Percentiles rank a stretch among this genome's conserved stretches.
Evolutionary conservation across 495 filamentous ascomycete species (phyloP).

Genomic region (Filosporella fistucella): DNA sequence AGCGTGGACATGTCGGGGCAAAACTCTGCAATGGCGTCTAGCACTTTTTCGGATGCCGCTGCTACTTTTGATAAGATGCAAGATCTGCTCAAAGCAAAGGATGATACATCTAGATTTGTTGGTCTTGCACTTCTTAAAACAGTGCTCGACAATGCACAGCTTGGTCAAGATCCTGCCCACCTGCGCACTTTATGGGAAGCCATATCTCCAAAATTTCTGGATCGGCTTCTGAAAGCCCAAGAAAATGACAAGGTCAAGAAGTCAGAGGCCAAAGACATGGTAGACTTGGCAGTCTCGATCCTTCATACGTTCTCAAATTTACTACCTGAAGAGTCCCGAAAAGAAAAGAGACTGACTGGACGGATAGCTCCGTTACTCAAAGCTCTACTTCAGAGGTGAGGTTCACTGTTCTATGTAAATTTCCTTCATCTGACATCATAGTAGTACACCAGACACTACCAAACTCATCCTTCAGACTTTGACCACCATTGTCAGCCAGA

Average conservation of each 20-base stretch:
- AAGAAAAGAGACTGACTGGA: slow-evolving; percentile 37
- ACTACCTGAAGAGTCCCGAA: slow-evolving; percentile 37
- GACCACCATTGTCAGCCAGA: slow-evolving; percentile 39
- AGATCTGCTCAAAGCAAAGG: slow-evolving; percentile 45
- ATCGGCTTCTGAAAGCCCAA: slow-evolving; percentile 50
- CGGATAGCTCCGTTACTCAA: slow-evolving; percentile 46
- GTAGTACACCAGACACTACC: slow-evolving; percentile 45
- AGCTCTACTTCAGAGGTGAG: slow-evolving; percentile 47
- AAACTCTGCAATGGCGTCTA: not conserved
- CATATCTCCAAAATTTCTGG: slow-evolving; percentile 53
- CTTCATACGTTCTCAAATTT: slow-evolving; percentile 53
- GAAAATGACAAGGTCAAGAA: slow-evolving; percentile 31
- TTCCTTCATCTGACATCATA: slow-evolving; percentile 18
- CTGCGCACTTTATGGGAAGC: slow-evolving; percentile 41
- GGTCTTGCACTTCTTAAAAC: slow-evolving; percentile 60
- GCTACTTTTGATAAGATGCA: slow-evolving; percentile 30
- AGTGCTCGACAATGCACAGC: slow-evolving; percentile 49
- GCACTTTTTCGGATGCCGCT: not conserved
- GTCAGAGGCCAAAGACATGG: slow-evolving; percentile 47
- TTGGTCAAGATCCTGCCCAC: slow-evolving; percentile 30
- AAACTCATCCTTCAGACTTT: slow-evolving; percentile 50
- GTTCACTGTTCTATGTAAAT: slow-evolving; percentile 2
- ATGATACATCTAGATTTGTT: slow-evolving; percentile 62
- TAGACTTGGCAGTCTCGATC: slow-evolving; percentile 55
- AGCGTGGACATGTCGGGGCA: too few relatives aligned